Evolutionary conservation across 2,329 filamentous ascomycete genomes (phyloP).

Genomic region (Sarocladium kiliense): DNA sequence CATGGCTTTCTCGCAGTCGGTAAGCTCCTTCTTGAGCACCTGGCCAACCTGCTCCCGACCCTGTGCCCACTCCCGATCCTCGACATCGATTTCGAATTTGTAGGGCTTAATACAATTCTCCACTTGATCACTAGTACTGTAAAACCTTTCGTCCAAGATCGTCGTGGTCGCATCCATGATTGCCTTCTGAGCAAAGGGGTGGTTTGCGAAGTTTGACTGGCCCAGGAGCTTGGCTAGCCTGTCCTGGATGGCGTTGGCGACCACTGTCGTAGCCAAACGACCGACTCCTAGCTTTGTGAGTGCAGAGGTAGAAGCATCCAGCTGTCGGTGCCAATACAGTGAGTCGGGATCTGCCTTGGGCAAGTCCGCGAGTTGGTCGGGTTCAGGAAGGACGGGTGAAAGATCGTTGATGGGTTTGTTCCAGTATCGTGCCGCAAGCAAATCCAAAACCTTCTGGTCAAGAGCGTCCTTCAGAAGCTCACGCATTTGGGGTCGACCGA

Average conservation of each 20-base stretch:
- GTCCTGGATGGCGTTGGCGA: slow-evolving; percentile 79
- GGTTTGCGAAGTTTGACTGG: slow-evolving; percentile 78
- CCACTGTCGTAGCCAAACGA: slow-evolving; percentile 83
- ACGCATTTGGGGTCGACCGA: slow-evolving; percentile 84
- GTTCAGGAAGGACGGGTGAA: slow-evolving; percentile 58
- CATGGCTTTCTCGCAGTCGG: slow-evolving; percentile 74
- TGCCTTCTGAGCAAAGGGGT: slow-evolving; percentile 89
- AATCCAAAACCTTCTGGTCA: slow-evolving; percentile 89
- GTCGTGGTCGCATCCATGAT: slow-evolving; percentile 86
- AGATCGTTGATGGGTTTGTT: slow-evolving; percentile 91
- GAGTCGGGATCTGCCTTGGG: slow-evolving; percentile 82
- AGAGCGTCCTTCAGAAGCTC: slow-evolving; percentile 87
- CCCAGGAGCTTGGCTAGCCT: slow-evolving; percentile 76
- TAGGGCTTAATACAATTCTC: slow-evolving; percentile 99
- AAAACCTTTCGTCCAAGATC: slow-evolving; percentile 90
- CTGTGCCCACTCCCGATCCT: slow-evolving; percentile 80
- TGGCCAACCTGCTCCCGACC: slow-evolving; percentile 77
- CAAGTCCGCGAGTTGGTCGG: slow-evolving; percentile 69
- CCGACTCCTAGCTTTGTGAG: slow-evolving; percentile 94
- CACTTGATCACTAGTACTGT: slow-evolving; percentile 95
- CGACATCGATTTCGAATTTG: slow-evolving; percentile 96
- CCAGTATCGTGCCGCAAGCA: slow-evolving; percentile 93
- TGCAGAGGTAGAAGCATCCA: slow-evolving; percentile 85
- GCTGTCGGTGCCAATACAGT: slow-evolving; percentile 87
- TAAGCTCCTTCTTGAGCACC: slow-evolving; percentile 82